These are phyloP conservation scores for Schizonepeta tenuifolia DNA, from an alignment of 257 asterid species.

Conservation along the genomic window DNA sequence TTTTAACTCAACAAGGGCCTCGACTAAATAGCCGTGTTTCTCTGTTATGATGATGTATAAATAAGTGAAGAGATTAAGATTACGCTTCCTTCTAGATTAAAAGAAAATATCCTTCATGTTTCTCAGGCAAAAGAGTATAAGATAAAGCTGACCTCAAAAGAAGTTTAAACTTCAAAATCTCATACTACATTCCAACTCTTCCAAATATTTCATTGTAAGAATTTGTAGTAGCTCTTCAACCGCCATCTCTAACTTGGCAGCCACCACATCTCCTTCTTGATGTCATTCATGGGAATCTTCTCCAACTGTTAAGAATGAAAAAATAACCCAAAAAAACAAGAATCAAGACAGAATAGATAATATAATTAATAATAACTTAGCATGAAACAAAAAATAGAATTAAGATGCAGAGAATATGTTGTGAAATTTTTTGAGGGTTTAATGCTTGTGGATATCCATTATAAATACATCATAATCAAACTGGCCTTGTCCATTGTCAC, in stretches of 20 bases:
- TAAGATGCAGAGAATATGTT: constrained; percentile 18
- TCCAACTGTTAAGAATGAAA: constrained; percentile 60
- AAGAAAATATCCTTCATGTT: not conserved
- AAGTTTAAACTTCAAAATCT: not conserved
- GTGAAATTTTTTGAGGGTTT: constrained; percentile 13
- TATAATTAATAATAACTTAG: constrained; percentile 13
- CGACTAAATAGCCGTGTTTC: constrained; percentile 77
- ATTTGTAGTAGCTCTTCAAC: constrained; percentile 80
- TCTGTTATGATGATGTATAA: constrained; percentile 47
- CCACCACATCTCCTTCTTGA: constrained; percentile 79
- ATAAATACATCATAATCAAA: constrained; percentile 29
- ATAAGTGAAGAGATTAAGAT: constrained; percentile 16
- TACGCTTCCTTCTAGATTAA: not conserved
- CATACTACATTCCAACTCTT: constrained; percentile 73
- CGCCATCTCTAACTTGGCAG: constrained; percentile 72
- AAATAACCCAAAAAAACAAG: not conserved
- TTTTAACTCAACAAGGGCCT: constrained; percentile 79
- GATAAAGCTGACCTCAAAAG: not conserved
- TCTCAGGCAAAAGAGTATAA: not conserved
- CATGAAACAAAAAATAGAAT: constrained; percentile 2
- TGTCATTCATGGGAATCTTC: constrained; percentile 87
- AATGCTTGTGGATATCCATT: not conserved
- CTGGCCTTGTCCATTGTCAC: constrained; percentile 89
- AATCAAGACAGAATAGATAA: too few relatives aligned
- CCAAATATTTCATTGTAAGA: constrained; percentile 77